phyloP scores from a whole-genome alignment of 371 early-diverging fungal genomes.

The Sanchytrium tribonematis region DNA sequence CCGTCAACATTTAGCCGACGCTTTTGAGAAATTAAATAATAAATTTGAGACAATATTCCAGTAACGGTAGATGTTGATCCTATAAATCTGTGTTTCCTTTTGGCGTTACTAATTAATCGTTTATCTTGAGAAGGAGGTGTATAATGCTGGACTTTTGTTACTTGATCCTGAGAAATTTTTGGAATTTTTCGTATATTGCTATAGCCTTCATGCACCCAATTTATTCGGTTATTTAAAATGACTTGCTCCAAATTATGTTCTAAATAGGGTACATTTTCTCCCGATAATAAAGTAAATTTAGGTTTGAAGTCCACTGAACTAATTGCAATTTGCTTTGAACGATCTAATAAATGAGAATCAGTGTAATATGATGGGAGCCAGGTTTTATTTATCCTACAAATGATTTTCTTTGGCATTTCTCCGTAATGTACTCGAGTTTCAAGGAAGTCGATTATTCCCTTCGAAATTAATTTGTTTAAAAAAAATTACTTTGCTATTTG shows the following conservation, averaged over 20 bases:
- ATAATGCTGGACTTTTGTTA: background rate
- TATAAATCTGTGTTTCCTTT: slow-evolving; percentile 18
- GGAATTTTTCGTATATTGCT: background rate
- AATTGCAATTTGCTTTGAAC: background rate
- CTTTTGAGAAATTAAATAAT: slow-evolving; percentile 36
- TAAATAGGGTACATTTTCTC: background rate
- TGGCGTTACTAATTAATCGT: background rate
- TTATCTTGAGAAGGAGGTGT: background rate
- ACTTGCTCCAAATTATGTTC: background rate
- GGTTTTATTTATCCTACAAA: background rate
- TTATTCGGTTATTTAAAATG: background rate
- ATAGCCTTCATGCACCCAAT: background rate
- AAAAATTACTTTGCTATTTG: no score
- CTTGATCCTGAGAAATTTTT: background rate
- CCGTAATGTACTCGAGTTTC: no score
- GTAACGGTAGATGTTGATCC: slow-evolving; percentile 75
- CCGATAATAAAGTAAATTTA: background rate
- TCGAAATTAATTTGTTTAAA: no score
- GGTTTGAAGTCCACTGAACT: background rate
- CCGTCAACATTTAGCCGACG: slow-evolving; percentile 26
- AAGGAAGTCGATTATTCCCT: no score
- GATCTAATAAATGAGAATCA: background rate
- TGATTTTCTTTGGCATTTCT: no score
- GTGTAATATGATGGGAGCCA: background rate
- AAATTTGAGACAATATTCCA: slow-evolving; percentile 37